These are phyloP conservation scores for Phytophthora sansomeana DNA, from an alignment of 352 stramenopile species.

Conservation along the genomic window DNA sequence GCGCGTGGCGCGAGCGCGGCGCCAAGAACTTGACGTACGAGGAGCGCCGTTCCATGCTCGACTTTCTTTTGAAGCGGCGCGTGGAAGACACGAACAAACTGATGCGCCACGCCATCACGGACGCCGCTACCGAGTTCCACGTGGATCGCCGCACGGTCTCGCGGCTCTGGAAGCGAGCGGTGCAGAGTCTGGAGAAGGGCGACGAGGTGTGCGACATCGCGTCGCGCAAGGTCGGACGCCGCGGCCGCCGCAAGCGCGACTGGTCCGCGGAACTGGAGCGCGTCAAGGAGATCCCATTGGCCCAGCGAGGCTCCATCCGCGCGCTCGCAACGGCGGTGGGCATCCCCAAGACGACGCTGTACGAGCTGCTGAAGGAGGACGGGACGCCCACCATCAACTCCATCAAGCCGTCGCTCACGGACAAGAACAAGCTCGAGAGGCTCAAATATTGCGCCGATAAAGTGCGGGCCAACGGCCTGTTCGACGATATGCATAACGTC, in stretches of 20 bases:
- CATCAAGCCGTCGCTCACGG: constrained; percentile 52
- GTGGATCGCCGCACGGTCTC: constrained; percentile 56
- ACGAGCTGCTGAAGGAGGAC: constrained; percentile 50
- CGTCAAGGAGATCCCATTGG: constrained; percentile 50
- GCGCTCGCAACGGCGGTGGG: constrained; percentile 48
- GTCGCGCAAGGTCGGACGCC: constrained; percentile 51
- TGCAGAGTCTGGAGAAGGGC: constrained; percentile 47
- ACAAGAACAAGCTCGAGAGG: constrained; percentile 52
- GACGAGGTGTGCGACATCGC: constrained; percentile 51
- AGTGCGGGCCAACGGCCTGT: constrained; percentile 44
- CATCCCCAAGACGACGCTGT: constrained; percentile 57
- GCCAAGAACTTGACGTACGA: constrained; percentile 56
- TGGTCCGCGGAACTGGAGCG: constrained; percentile 53
- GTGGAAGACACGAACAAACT: constrained; percentile 46
- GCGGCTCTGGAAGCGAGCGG: constrained; percentile 51
- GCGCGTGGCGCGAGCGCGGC: constrained; percentile 41
- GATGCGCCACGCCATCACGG: constrained; percentile 49
- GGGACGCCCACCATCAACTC: constrained; percentile 41
- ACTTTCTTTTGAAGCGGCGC: constrained; percentile 49
- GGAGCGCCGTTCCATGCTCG: constrained; percentile 52
- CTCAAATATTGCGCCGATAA: constrained; percentile 47
- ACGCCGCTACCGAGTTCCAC: constrained; percentile 42
- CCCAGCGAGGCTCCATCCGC: constrained; percentile 47
- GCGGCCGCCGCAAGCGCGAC: constrained; percentile 51
- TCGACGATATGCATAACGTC: constrained; percentile 54